Base-by-base conservation (phyloP, 2,329 filamentous ascomycete species). In the Colletotrichum sp. region DNA sequence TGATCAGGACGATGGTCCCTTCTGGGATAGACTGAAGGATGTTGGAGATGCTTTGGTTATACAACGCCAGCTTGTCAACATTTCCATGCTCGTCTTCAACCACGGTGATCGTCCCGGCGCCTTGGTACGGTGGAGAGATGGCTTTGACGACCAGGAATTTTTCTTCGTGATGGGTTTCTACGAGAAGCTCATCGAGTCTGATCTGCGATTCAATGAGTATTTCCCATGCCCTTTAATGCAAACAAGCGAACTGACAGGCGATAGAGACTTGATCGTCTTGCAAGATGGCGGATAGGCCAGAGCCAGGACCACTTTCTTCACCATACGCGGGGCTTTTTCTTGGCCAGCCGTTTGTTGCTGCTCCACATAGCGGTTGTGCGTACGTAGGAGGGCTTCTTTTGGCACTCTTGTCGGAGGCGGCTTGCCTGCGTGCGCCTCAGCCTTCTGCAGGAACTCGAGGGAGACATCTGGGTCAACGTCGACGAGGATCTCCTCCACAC, bases 1-100 rank as follows among this genome's bases (percentile, higher is more conserved):
- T 85, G 75, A 85, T 68, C 5, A 83, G 82, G 0, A 84, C 77
- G 3, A 84, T 72, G 8, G 79, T 82, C 0, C 81, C 81, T 63
- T 82, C 81, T 4, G 83, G 83, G 3, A 84, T 79, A 4, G 80
- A 79, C 2, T 81, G 83, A 8, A 84, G 67, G n/a, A 84, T 71
- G 9, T 77, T 82, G 3, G 82, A 79, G 78, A 81, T 81, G 30
- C 79, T 75, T 36, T 84, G 84, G 78, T 85, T 85, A 79, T 85
- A 85, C n/a, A 85, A 80, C 48, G 81, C 81, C 44, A 86, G 66
- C 78, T 84, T 85, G 65, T 85, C 83, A 7, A 79, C 82, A 34
- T 83, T 82, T n/a, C 84, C 83, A 13, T 79, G 76, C 72, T 82
- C 82, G 30, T 85, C 84, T 44, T 85, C 82, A 9, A 84, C 83